These are phyloP conservation scores for Dipteronia sinensis DNA, from an alignment of 345 rosid genomes.

Conservation along the genomic window DNA sequence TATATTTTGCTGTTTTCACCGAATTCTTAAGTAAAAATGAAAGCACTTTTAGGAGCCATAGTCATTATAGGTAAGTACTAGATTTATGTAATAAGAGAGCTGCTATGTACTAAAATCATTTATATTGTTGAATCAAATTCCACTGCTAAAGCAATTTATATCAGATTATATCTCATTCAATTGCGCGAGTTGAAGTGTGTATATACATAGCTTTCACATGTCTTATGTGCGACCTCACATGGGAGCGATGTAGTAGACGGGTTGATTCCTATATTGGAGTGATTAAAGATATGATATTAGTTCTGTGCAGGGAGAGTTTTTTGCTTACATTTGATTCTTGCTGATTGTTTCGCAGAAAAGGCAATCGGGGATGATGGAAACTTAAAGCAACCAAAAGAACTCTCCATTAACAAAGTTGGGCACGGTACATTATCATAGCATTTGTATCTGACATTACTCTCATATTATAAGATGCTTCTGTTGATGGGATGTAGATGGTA, in stretches of 20 bases:
- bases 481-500: constrained; percentile 9
- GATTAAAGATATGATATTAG: too few species aligned
- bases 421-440: constrained; percentile 57
- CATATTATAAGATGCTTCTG: not conserved
- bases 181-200: not conserved
- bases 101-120: too few species aligned
- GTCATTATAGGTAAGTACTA: not conserved
- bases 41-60: not conserved
- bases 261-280: not conserved
- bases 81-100: too few species aligned
- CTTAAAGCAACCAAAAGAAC: constrained; percentile 77
- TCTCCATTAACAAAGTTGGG: constrained; percentile 95
- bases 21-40: not conserved
- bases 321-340: constrained; percentile 10
- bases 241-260: not conserved
- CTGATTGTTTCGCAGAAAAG: constrained; percentile 61
- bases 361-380: constrained; percentile 83
- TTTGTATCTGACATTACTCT: constrained; percentile 8
- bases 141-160: not conserved
- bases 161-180: not conserved
- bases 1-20: not conserved
- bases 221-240: not conserved
- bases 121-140: not conserved
- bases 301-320: not conserved
- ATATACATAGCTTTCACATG: not conserved